Evolutionary conservation across 1,284 basidiomycete genomes (phyloP).

Genomic region (Peniophora sp.): DNA sequence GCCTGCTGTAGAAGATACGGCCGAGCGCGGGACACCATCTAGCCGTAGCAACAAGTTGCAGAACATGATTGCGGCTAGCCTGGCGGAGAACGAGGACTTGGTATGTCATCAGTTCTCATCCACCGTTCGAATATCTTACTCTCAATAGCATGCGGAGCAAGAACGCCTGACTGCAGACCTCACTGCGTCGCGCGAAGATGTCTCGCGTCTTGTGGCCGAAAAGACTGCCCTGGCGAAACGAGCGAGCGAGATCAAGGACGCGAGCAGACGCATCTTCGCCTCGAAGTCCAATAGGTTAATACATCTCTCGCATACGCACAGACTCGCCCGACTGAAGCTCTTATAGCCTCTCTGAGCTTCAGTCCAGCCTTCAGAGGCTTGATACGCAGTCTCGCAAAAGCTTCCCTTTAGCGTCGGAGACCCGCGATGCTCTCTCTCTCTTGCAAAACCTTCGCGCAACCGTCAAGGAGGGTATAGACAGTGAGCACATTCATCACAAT

Average conservation of each 20-base stretch:
- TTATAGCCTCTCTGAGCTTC: constrained; percentile 8
- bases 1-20: too few species aligned
- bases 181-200: neutral
- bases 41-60: neutral
- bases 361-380: constrained; percentile 10
- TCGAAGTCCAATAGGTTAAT: neutral
- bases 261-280: neutral
- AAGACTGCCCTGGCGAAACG: neutral
- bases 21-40: too few species aligned
- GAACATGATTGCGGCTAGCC: neutral
- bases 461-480: constrained; percentile 15
- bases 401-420: constrained; percentile 16
- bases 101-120: neutral
- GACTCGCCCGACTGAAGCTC: neutral
- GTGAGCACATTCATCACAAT: constrained; percentile 7
- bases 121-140: neutral
- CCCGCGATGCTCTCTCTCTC: constrained; percentile 18
- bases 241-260: neutral
- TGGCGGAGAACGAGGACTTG: neutral
- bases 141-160: neutral
- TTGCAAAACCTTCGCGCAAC: constrained; percentile 19
- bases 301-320: neutral
- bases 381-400: constrained; percentile 21
- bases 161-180: neutral
- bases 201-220: neutral